Percentiles rank a stretch among this genome's conserved stretches.
Evolutionary conservation across 148 eudicot genomes (phyloP).

Genomic region (Salicornia ramosissima): DNA sequence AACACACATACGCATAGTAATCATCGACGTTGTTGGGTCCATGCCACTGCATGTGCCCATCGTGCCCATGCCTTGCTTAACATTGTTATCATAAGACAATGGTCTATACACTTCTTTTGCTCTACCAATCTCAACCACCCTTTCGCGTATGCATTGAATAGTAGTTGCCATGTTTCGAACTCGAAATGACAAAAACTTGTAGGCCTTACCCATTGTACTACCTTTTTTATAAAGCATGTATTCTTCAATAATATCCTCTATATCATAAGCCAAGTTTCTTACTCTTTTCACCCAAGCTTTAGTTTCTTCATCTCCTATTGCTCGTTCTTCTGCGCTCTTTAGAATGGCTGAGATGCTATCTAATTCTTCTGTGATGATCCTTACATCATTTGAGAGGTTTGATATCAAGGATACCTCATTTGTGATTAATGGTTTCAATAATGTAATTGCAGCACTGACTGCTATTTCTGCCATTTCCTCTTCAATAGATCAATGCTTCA

Average conservation of each 20-base stretch:
- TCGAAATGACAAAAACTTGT: not conserved
- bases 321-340: constrained; percentile 14
- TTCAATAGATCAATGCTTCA: too few species aligned
- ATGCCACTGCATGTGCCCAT: too few species aligned
- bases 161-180: not conserved
- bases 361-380: constrained; percentile 10
- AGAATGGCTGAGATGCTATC: constrained; percentile 9
- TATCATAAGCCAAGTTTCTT: constrained; percentile 22
- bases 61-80: not conserved
- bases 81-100: not conserved
- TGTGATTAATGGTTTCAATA: not conserved
- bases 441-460: not conserved
- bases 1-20: not conserved
- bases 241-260: constrained; percentile 24
- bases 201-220: not conserved
- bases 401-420: not conserved
- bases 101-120: not conserved
- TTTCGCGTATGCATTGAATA: constrained; percentile 10
- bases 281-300: constrained; percentile 24
- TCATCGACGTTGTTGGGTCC: too few species aligned
- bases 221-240: not conserved
- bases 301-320: constrained; percentile 1
- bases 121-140: not conserved
- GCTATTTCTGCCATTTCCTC: not conserved
- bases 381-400: constrained; percentile 3